A percentile compares a stretch with the other conserved stretches of the same genome.
Evolutionary conservation across 345 rosid genomes (phyloP).

Genomic region (Chamaenerion angustifolium): DNA sequence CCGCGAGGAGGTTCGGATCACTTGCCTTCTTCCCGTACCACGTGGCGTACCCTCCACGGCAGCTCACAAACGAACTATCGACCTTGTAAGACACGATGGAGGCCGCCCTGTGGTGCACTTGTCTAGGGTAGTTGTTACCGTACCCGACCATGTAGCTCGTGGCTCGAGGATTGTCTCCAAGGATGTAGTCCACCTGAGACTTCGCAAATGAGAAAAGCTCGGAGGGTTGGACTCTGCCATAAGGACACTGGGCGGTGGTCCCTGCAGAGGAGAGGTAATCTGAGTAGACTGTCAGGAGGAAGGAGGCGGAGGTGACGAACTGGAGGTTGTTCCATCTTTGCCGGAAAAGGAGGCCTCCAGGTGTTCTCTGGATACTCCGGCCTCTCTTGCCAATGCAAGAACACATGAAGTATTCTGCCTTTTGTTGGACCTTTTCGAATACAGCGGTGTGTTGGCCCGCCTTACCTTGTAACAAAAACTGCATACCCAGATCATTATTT

Average conservation of each 20-base stretch:
- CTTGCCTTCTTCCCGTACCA: constrained; percentile 67
- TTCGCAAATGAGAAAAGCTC: constrained; percentile 72
- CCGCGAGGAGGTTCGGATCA: constrained; percentile 77
- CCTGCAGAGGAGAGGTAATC: constrained; percentile 71
- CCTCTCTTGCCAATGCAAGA: constrained; percentile 61
- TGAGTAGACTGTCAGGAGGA: constrained; percentile 60
- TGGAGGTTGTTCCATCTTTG: constrained; percentile 97
- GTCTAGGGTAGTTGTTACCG: constrained; percentile 82
- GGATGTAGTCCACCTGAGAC: constrained; percentile 57
- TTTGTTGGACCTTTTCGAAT: constrained; percentile 60
- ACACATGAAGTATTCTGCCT: constrained; percentile 89
- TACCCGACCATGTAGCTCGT: constrained; percentile 97
- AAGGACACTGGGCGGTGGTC: constrained; percentile 38
- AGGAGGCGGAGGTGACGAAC: constrained; percentile 80
- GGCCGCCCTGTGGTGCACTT: constrained; percentile 86
- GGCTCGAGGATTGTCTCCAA: constrained; percentile 95
- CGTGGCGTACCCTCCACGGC: constrained; percentile 91
- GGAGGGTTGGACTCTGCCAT: constrained; percentile 43
- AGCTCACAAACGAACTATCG: constrained; percentile 47
- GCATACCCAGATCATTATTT: constrained; percentile 1
- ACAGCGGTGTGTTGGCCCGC: constrained; percentile 52
- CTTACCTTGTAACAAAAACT: constrained; percentile 92
- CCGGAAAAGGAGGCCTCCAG: constrained; percentile 84
- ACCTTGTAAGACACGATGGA: constrained; percentile 79
- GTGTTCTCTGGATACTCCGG: constrained; percentile 60